A percentile compares a stretch with the other conserved stretches of the same genome.
phyloP scores from a whole-genome alignment of 805 yeast genomes.

The Henningerozyma blattae region DNA sequence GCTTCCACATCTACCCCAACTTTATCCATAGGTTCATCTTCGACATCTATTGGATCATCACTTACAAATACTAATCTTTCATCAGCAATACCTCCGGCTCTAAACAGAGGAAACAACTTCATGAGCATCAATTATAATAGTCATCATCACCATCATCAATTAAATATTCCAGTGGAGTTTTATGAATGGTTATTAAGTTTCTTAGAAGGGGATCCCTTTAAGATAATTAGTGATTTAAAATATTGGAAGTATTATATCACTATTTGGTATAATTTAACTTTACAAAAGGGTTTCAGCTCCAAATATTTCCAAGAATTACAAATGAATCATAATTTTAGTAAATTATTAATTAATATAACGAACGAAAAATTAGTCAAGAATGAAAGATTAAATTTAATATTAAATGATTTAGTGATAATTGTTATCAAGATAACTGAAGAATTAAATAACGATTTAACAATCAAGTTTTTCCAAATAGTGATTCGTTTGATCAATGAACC shows the following conservation, averaged over 20 bases:
- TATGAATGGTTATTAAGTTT: slow-evolving; percentile 13
- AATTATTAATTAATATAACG: slow-evolving; percentile 5
- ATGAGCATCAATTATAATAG: not conserved
- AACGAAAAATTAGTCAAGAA: slow-evolving; percentile 1
- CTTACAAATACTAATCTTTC: not conserved
- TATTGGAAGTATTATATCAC: slow-evolving; percentile 22
- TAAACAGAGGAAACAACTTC: not conserved
- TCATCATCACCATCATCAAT: not conserved
- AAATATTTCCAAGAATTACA: slow-evolving; percentile 7
- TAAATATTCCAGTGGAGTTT: slow-evolving; percentile 6
- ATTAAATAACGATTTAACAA: slow-evolving; percentile 1
- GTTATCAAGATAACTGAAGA: slow-evolving; percentile 1
- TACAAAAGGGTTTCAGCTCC: slow-evolving; percentile 5
- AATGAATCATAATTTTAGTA: slow-evolving; percentile 6
- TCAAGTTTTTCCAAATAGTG: slow-evolving; percentile 1
- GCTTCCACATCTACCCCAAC: not conserved
- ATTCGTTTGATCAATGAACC: slow-evolving; percentile 5
- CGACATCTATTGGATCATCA: not conserved
- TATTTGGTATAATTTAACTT: slow-evolving; percentile 15
- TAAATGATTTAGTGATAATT: slow-evolving; percentile 1
- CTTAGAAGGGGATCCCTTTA: slow-evolving; percentile 5
- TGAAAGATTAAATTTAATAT: not conserved
- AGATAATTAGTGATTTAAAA: slow-evolving; percentile 5
- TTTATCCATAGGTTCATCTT: not conserved
- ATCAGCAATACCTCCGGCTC: not conserved